These are phyloP conservation scores for Westerdykella aurantiaca DNA, from an alignment of 2,329 filamentous ascomycete species.

Conservation along the genomic window DNA sequence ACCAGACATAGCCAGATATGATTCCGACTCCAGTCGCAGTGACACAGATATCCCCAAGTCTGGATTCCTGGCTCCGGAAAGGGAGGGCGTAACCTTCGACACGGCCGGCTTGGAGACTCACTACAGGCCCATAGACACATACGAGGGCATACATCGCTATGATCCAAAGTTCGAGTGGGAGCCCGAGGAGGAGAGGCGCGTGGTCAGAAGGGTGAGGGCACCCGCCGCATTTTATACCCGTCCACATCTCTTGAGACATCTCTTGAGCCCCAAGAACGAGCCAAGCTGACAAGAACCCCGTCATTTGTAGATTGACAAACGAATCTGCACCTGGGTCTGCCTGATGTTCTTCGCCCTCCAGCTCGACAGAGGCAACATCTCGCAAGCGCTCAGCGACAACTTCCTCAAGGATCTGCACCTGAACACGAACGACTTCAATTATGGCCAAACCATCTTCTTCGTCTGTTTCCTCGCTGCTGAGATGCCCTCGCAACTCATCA, in stretches of 20 bases:
- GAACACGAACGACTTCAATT: slow-evolving; percentile 37
- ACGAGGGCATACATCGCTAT: slow-evolving; percentile 56
- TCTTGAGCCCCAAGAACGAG: not conserved
- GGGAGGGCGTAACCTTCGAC: slow-evolving; percentile 32
- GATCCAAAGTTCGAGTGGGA: slow-evolving; percentile 55
- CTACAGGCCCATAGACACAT: slow-evolving; percentile 50
- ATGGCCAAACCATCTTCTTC: slow-evolving; percentile 58
- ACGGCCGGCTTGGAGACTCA: slow-evolving; percentile 30
- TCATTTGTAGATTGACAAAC: slow-evolving; percentile 43
- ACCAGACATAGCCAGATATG: slow-evolving; percentile 14
- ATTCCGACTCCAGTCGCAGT: slow-evolving; percentile 15
- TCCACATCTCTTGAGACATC: not conserved
- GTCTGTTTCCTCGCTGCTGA: slow-evolving; percentile 65
- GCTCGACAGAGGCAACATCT: slow-evolving; percentile 46
- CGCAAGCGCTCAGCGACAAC: slow-evolving; percentile 34
- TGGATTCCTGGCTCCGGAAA: slow-evolving; percentile 4
- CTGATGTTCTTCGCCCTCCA: slow-evolving; percentile 52
- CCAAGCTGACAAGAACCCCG: slow-evolving; percentile 1
- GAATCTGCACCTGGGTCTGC: slow-evolving; percentile 49
- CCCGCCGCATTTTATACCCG: not conserved
- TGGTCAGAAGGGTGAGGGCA: slow-evolving; percentile 49
- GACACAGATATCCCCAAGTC: slow-evolving; percentile 8
- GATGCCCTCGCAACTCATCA: slow-evolving; percentile 44
- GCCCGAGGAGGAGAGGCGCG: slow-evolving; percentile 49
- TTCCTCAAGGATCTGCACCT: slow-evolving; percentile 28